A percentile compares a stretch with the other conserved stretches of the same genome.
Conservation (phyloP, 768 basidiomycete genomes). For the Sarcodon sp. region DNA sequence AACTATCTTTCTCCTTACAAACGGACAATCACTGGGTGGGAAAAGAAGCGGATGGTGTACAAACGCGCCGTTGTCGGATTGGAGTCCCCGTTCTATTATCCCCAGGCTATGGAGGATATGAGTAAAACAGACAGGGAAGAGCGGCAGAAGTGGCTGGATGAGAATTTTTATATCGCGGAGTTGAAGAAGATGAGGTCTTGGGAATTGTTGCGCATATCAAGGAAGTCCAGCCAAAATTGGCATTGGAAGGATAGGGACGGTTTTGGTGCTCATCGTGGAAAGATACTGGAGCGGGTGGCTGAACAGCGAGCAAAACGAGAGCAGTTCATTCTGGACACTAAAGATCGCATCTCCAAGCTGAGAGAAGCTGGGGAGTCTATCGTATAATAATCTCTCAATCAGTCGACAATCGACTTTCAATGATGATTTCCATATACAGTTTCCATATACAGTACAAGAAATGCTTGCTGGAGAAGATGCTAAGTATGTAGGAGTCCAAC, state of each 20-base stretch:
- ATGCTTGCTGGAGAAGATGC: no score
- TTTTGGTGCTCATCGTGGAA: conserved; percentile 25
- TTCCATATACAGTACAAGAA: no score
- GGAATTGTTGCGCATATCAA: conserved; percentile 22
- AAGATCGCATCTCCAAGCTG: conserved; percentile 15
- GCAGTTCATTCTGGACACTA: conserved; percentile 23
- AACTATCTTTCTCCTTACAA: conserved; percentile 58
- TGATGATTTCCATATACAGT: no score
- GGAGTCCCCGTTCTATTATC: conserved; percentile 90
- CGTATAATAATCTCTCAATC: background rate
- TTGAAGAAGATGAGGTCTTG: conserved; percentile 17
- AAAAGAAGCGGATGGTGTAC: conserved; percentile 41
- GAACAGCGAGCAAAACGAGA: conserved; percentile 30
- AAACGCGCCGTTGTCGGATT: conserved; percentile 90
- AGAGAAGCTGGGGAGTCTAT: conserved; percentile 3
- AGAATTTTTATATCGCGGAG: conserved; percentile 35
- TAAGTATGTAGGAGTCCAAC: no score
- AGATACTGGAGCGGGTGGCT: conserved; percentile 38
- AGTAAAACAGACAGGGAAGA: conserved; percentile 32
- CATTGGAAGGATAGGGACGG: conserved; percentile 18
- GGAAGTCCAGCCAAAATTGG: conserved; percentile 24
- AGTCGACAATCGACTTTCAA: no score
- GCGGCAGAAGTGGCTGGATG: conserved; percentile 51
- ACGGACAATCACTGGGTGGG: conserved; percentile 17
- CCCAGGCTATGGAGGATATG: conserved; percentile 74